Conservation (phyloP, 2,329 filamentous ascomycete species). For the Basipetospora sp. region DNA sequence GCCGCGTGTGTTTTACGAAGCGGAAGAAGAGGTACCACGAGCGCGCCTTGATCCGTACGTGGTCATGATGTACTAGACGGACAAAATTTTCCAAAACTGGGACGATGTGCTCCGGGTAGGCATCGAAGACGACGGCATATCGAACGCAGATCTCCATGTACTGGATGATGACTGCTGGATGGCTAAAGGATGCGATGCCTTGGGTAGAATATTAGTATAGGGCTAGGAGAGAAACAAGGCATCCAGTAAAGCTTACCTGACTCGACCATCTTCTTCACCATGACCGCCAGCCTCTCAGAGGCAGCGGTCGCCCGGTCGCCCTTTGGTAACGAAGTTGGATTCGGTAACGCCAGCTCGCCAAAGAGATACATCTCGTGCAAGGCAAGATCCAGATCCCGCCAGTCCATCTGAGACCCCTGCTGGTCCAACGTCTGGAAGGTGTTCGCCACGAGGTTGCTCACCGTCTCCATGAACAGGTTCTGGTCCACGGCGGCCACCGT, state of each 20-base stretch:
- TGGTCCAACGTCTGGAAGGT: slow-evolving; percentile 72
- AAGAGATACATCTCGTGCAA: slow-evolving; percentile 92
- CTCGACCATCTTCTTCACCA: slow-evolving; percentile 93
- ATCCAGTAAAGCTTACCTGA: slow-evolving; percentile 46
- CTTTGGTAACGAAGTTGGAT: slow-evolving; percentile 75
- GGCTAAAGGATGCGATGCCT: slow-evolving; percentile 69
- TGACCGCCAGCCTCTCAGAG: slow-evolving; percentile 66
- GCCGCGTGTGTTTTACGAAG: slow-evolving; percentile 73
- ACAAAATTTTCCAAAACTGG: slow-evolving; percentile 86
- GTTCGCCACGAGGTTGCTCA: slow-evolving; percentile 74
- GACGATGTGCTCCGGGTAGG: slow-evolving; percentile 65
- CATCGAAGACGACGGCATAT: slow-evolving; percentile 85
- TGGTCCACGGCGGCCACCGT: slow-evolving; percentile 83
- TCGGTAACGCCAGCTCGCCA: slow-evolving; percentile 81
- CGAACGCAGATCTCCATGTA: slow-evolving; percentile 98
- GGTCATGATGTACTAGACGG: slow-evolving; percentile 71
- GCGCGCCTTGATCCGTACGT: slow-evolving; percentile 72
- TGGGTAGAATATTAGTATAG: neutral
- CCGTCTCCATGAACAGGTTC: slow-evolving; percentile 68
- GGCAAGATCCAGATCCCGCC: slow-evolving; percentile 87
- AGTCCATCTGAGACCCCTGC: slow-evolving; percentile 63
- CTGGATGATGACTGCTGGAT: slow-evolving; percentile 83
- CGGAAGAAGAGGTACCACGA: slow-evolving; percentile 97
- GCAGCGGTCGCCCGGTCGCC: slow-evolving; percentile 66
- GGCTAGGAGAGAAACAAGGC: slow-evolving; percentile 6